These are phyloP conservation scores for Corymbia maculata DNA, from an alignment of 345 rosid genomes.

Conservation along the genomic window DNA sequence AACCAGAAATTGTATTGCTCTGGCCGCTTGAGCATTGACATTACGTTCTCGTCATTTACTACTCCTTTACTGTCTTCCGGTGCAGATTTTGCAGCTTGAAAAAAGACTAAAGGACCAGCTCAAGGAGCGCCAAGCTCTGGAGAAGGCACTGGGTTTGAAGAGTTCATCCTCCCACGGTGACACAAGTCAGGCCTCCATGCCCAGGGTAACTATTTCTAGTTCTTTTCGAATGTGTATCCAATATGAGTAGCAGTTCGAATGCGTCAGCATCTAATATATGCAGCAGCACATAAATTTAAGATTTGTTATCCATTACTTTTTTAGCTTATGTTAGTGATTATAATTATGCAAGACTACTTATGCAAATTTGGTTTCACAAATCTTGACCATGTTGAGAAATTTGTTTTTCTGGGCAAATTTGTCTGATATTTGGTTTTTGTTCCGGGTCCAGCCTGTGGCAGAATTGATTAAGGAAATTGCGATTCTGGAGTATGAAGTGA, in stretches of 20 bases:
- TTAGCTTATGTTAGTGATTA: neutral
- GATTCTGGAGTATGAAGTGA: conserved; percentile 84
- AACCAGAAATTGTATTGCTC: neutral
- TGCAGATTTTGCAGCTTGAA: conserved; percentile 82
- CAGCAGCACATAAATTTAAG: neutral
- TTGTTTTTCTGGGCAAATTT: neutral
- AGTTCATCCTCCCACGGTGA: conserved; percentile 20
- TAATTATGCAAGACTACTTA: neutral
- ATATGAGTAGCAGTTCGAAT: neutral
- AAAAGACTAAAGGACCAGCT: conserved; percentile 68
- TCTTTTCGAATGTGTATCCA: neutral
- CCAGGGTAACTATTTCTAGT: conserved; percentile 34
- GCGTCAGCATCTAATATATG: neutral
- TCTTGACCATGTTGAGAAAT: neutral
- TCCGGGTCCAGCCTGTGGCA: conserved; percentile 50
- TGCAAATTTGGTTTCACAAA: neutral
- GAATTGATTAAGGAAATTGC: conserved; percentile 86
- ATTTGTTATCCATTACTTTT: neutral
- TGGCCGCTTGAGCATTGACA: neutral
- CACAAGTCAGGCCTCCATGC: conserved; percentile 31
- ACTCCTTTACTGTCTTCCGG: neutral
- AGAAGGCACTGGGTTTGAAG: conserved; percentile 67
- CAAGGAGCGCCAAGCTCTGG: conserved; percentile 58
- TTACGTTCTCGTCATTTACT: neutral
- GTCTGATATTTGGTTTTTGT: neutral